Percentiles rank a stretch among this genome's conserved stretches.
phyloP scores from a whole-genome alignment of 768 basidiomycete genomes.

The Rhizopogon vesiculosus region DNA sequence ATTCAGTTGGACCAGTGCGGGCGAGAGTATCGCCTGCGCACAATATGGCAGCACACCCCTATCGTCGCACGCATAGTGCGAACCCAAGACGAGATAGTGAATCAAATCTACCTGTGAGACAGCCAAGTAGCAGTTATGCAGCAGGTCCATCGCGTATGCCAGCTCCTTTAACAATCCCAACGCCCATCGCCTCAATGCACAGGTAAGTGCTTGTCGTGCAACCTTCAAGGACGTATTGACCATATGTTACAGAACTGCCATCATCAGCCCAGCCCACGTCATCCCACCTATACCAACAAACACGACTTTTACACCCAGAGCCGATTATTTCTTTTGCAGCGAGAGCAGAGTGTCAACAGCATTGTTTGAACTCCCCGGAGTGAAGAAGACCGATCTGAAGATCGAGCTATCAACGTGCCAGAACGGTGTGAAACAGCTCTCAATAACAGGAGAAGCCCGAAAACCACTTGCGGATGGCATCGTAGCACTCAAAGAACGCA shows the following conservation, averaged over 20 bases:
- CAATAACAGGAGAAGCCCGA: constrained; percentile 42
- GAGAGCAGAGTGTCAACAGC: constrained; percentile 48
- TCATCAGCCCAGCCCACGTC: constrained; percentile 22
- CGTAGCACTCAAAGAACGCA: constrained; percentile 50
- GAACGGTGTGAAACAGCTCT: constrained; percentile 60
- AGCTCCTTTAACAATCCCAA: constrained; percentile 6
- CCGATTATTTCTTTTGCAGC: constrained; percentile 56
- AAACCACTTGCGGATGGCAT: constrained; percentile 38
- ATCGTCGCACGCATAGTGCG: constrained; percentile 10
- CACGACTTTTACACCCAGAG: constrained; percentile 43
- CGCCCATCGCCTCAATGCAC: constrained; percentile 1
- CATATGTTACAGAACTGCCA: constrained; percentile 12
- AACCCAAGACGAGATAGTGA: constrained; percentile 30
- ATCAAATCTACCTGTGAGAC: constrained; percentile 25
- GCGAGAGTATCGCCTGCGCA: constrained; percentile 19
- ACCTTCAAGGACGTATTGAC: constrained; percentile 10
- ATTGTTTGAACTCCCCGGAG: constrained; percentile 67
- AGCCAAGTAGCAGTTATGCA: constrained; percentile 12
- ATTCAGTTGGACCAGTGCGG: constrained; percentile 20
- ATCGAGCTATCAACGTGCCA: constrained; percentile 60
- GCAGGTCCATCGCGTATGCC: constrained; percentile 6
- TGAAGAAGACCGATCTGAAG: constrained; percentile 51
- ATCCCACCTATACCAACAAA: constrained; percentile 4
- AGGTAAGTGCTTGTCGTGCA: constrained; percentile 2
- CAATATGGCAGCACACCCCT: constrained; percentile 5